Base-by-base conservation (phyloP, 495 filamentous ascomycete species). In the Tuber umbilicatum region DNA sequence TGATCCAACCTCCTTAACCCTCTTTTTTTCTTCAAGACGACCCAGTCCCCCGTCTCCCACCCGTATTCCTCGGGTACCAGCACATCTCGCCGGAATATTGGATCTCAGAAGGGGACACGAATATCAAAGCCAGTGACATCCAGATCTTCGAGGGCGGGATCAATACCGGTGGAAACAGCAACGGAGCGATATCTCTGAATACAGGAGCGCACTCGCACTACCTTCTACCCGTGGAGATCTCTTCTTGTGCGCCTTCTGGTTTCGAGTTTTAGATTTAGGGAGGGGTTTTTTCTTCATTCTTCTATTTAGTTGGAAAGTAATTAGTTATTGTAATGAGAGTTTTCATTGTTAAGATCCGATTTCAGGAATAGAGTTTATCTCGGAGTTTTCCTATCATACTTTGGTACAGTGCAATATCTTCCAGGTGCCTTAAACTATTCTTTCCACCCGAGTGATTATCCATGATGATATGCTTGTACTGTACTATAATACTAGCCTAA, bases 61-160 rank as follows among this genome's bases (percentile, higher is more conserved):
- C 85, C 0, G 47, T 77, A 38, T 17, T 79, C 5, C 75, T 87
- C 19, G 87, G 86, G 0, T 91, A 83, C 77, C 79, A 77, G 40
- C 89, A 91, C 74, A 81, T 86, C 21, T 85, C 83, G 35, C 89
- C 89, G 0, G 90, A 91, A 81, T 90, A 88, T 78, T 70, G 39
- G 39, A 45, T 70, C n/a, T 42, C 43, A 40, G 27, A 43, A 70
- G 43, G 31, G 21, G 69, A 40, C 35, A 47, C 68, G 38, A 39
- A 47, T 38, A n/a, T 41, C 37, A 70, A 70, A 40, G 68, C 37
- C 21, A 31, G 41, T 23, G 68, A 38, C 70, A 69, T 74, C 69
- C 45, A 72, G 55, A 74, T 70, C n/a, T 42, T 70, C 47, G 43
- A 69, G 69, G 68, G 55, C 60, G 73, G 73, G 35, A 74, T 70